Base-by-base conservation (phyloP, 106 monocot species). In the Dioscorea zingiberensis region DNA sequence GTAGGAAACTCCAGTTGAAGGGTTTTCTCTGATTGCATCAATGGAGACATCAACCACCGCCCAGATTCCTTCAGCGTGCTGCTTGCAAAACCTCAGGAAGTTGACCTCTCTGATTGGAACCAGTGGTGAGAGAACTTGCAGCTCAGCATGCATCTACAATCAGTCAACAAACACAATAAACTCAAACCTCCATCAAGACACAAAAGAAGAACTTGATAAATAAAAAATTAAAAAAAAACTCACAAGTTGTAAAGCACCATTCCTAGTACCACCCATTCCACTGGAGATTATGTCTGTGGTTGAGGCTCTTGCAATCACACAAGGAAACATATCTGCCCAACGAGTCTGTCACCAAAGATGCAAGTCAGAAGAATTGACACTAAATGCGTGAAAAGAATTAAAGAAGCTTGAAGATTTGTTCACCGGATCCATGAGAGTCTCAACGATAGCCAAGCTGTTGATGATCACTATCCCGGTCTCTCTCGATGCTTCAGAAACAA, bases 41-140 rank as follows among this genome's bases (percentile, higher is more conserved):
- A 91, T 60, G 56, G 91, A 92, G 24, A 97, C 85, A 44, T 97
- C 95, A 11, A 88, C 95, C 14, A 97, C 85, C 1, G 88, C 91
- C 95, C 95, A 97, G 0, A 76, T 74, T 0, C 83, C 88, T 30
- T 85, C 83, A 0, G 85, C 80, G 16, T 85, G 85, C 73, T 91
- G 88, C 77, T 97, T 91, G 80, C 91, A 97, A 78, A 81, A 91
- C 32, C 95, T 28, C 7, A 97, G 83, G 78, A 97, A 97, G 48
- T 73, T 72, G 16, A 78, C 78, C 21, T 88, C 91, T 5, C 95
- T 80, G 16, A 83, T 62, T 3, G 88, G 91, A 45, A 97, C 95
- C 47, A 97, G 71, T 16, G 95, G 95, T 14, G 95, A 91, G 1
- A 91, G 77, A 25, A 91, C 85, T 62, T 97, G 95, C 13, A 91